These are phyloP conservation scores for apple (Malus domestica) DNA, from an alignment of 306 rosid species.

Conservation along the genomic window DNA sequence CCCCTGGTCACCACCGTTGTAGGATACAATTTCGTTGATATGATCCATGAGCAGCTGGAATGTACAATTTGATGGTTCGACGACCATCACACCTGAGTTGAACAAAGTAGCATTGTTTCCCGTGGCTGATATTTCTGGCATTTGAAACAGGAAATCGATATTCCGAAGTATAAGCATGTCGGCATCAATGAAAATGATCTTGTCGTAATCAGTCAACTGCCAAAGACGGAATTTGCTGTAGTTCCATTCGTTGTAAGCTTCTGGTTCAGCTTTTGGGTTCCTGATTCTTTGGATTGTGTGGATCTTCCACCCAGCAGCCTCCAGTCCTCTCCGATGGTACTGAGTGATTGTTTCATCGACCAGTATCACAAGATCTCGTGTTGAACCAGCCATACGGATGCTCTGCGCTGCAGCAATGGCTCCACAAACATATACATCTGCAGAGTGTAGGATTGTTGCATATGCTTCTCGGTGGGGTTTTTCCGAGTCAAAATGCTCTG, in stretches of 20 bases:
- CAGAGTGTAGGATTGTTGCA: conserved; percentile 89
- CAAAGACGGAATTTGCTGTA: conserved; percentile 90
- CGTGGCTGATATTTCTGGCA: conserved; percentile 76
- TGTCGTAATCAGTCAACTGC: conserved; percentile 84
- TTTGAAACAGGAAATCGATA: conserved; percentile 74
- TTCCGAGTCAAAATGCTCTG: conserved; percentile 62
- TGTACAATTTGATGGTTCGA: conserved; percentile 79
- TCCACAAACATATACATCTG: conserved; percentile 76
- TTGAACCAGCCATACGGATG: conserved; percentile 84
- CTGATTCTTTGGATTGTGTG: conserved; percentile 71
- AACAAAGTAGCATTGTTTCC: conserved; percentile 79
- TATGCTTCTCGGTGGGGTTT: conserved; percentile 67
- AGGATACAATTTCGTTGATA: conserved; percentile 69
- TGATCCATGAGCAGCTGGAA: conserved; percentile 78
- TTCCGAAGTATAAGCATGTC: conserved; percentile 75
- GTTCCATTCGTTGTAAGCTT: conserved; percentile 91
- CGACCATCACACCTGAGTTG: conserved; percentile 84
- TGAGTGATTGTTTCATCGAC: conserved; percentile 71
- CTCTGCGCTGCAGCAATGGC: conserved; percentile 87
- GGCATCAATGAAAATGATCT: conserved; percentile 81
- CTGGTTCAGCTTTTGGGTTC: conserved; percentile 82
- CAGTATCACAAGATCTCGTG: conserved; percentile 76
- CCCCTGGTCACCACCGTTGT: conserved; percentile 91
- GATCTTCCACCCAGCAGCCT: conserved; percentile 84
- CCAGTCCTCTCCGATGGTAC: conserved; percentile 71